A percentile compares a stretch with the other conserved stretches of the same genome.
Evolutionary conservation across 805 yeast genomes (phyloP).

Genomic region (Metschnikowia henanensis): DNA sequence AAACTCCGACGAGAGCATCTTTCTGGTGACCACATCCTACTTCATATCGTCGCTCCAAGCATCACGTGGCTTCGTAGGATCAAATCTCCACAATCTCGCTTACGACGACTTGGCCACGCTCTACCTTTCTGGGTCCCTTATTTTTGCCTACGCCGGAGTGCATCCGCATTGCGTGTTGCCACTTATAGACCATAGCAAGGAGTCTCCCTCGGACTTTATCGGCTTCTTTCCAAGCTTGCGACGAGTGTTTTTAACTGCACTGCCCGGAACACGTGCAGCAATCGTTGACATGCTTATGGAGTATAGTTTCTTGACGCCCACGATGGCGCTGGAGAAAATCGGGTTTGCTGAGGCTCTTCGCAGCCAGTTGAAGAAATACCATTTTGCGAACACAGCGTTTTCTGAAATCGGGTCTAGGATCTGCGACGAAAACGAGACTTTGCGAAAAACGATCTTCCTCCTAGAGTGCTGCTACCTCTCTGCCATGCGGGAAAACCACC

Average conservation of each 20-base stretch:
- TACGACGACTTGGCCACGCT: slow-evolving; percentile 9
- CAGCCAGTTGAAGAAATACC: slow-evolving; percentile 3
- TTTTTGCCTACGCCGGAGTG: slow-evolving; percentile 31
- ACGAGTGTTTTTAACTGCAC: slow-evolving; percentile 3
- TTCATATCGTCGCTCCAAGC: slow-evolving; percentile 20
- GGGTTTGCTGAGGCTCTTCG: slow-evolving; percentile 11
- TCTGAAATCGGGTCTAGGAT: slow-evolving; percentile 11
- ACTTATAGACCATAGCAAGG: slow-evolving; percentile 23
- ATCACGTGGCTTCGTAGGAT: slow-evolving; percentile 7
- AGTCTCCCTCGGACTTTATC: slow-evolving; percentile 22
- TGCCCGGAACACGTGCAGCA: slow-evolving; percentile 6
- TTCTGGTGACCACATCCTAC: slow-evolving; percentile 23
- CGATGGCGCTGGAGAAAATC: slow-evolving; percentile 2
- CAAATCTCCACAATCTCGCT: neutral
- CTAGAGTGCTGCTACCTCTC: slow-evolving; percentile 17
- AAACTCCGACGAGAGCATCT: slow-evolving; percentile 16
- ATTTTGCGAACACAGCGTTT: slow-evolving; percentile 5
- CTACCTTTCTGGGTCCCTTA: slow-evolving; percentile 18
- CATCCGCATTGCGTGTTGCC: slow-evolving; percentile 34
- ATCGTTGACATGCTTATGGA: slow-evolving; percentile 7
- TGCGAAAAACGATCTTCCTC: slow-evolving; percentile 8
- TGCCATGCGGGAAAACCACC: slow-evolving; percentile 22
- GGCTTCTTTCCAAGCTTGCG: slow-evolving; percentile 14
- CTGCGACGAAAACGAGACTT: slow-evolving; percentile 10
- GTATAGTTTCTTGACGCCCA: slow-evolving; percentile 3